Evolutionary conservation across 2,329 filamentous ascomycete genomes (phyloP).

Genomic region (Coniochaeta hoffmannii): DNA sequence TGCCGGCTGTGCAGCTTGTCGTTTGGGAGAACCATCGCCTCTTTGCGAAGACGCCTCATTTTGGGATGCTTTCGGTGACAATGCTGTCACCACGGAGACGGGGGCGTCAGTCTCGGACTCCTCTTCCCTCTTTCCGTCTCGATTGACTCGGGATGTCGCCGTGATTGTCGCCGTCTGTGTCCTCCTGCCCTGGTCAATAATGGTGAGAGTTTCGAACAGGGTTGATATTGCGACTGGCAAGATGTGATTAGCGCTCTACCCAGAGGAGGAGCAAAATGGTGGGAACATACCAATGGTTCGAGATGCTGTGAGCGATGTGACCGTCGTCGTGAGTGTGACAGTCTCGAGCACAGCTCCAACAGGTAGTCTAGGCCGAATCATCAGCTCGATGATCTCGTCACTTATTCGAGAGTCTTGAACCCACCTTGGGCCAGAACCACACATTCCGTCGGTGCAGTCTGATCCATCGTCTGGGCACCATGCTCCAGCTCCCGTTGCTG

Average conservation of each 20-base stretch:
- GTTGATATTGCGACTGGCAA: conserved; percentile 1
- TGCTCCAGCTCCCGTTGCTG: conserved; percentile 4
- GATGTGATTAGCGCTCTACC: not conserved
- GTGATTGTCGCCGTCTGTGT: conserved; percentile 2
- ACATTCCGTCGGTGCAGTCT: conserved; percentile 6
- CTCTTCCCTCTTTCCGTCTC: not conserved
- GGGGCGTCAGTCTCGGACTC: not conserved
- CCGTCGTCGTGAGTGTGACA: not conserved
- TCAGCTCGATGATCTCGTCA: not conserved
- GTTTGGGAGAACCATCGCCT: not conserved
- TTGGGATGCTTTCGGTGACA: not conserved
- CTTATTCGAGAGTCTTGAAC: conserved; percentile 1
- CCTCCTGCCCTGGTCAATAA: not conserved
- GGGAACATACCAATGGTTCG: not conserved
- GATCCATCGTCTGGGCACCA: conserved; percentile 7
- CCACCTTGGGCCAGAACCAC: not conserved
- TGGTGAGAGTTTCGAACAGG: conserved; percentile 1
- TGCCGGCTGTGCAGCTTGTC: not conserved
- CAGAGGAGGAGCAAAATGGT: not conserved
- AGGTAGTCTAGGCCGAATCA: not conserved
- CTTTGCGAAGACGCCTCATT: not conserved
- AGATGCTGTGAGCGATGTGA: conserved; percentile 1
- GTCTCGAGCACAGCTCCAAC: not conserved
- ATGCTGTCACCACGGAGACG: too few relatives aligned
- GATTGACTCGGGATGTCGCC: not conserved